Base-by-base conservation (phyloP, 306 rosid genomes). In the Corylus americana region DNA sequence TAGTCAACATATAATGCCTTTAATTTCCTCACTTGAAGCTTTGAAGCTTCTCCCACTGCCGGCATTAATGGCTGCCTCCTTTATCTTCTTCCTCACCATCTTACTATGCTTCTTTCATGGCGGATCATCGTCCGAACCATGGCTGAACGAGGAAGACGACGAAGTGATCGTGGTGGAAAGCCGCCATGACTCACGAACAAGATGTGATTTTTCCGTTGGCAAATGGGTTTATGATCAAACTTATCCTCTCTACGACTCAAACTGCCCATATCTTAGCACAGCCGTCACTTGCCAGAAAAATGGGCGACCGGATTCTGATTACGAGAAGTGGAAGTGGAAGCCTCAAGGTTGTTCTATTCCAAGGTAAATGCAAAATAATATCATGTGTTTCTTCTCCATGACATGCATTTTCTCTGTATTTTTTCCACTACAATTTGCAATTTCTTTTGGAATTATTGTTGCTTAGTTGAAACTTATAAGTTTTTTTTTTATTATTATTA, bases 241-340 rank as follows among this genome's bases (percentile, higher is more conserved):
- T 31, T 95, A 95, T 76, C 98, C 98, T 75, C 94, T 95, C 71
- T 95, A 95, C 61, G 98, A 90, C 79, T 70, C 92, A 1, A 83
- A 63, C 22, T 95, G 98, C 42, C 93, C 98, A 3, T 95, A 92
- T 88, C 97, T 95, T 8, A 89, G 92, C 81, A 78, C 92, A 37
- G 92, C 99, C 7, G 98, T 95, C 25, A 86, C 97, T 78, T 93
- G 98, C 79, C 99, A 84, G 44, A 91, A 83, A 78, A 93, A 95
- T 85, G 99, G 99, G 47, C 78, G 99, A 81, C 99, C 99, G 1
- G 99, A 95, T 88, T 95, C 97, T 5, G 93, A 91, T 73, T 92
- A 95, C 75, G 91, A 95, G 89, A 92, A 95, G 81, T 92, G 99
- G 99, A 89, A 82, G 71, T 95, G 99, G 99, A 86, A 93, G 89